Conservation (phyloP, 371 early-diverging fungal species). For the Mortierella sp. region DNA sequence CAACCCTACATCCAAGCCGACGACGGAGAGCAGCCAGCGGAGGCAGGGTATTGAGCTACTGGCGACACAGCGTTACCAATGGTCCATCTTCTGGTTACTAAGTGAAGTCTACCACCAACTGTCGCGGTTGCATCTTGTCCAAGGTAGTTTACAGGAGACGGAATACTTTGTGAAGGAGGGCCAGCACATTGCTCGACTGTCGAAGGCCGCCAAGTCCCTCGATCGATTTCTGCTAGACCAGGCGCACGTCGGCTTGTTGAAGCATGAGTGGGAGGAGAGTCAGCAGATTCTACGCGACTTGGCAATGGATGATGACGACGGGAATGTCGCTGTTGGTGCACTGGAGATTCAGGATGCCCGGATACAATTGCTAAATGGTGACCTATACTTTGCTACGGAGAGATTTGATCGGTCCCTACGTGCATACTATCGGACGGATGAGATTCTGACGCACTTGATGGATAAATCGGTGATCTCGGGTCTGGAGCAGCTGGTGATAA, state of each 20-base stretch:
- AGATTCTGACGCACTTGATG: conserved; percentile 62
- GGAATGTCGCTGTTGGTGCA: conserved; percentile 14
- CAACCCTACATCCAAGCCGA: not conserved
- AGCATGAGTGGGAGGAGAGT: conserved; percentile 62
- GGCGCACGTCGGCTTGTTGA: conserved; percentile 69
- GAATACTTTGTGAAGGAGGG: conserved; percentile 78
- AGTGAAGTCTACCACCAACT: conserved; percentile 67
- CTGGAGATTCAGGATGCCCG: conserved; percentile 50
- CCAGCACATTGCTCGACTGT: conserved; percentile 63
- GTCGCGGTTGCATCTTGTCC: conserved; percentile 65
- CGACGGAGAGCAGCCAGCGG: conserved; percentile 22
- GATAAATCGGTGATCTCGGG: conserved; percentile 59
- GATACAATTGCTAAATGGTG: conserved; percentile 62
- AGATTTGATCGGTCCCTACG: conserved; percentile 60
- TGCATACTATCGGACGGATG: conserved; percentile 62
- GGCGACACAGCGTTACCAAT: conserved; percentile 42
- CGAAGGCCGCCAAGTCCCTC: conserved; percentile 62
- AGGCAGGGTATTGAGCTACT: conserved; percentile 38
- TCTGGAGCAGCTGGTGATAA: conserved; percentile 62
- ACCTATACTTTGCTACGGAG: conserved; percentile 59
- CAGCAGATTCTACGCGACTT: conserved; percentile 49
- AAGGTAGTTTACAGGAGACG: conserved; percentile 78
- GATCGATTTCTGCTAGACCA: conserved; percentile 63
- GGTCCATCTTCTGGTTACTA: conserved; percentile 52
- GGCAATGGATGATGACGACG: conserved; percentile 19